Base-by-base conservation (phyloP, 441 rosid species). In the Gossypium trilobum region DNA sequence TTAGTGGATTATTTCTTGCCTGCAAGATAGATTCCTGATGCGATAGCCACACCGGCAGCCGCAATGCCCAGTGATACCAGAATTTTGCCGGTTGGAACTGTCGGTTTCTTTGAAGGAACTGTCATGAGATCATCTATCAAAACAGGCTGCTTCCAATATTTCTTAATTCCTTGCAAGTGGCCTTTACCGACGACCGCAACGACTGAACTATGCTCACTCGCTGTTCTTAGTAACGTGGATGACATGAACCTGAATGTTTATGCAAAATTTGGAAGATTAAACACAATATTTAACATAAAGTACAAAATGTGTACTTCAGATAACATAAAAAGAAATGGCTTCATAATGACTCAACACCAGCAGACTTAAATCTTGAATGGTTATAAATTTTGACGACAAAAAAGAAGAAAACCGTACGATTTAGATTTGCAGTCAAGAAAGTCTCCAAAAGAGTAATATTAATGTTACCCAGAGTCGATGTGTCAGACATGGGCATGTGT, bases 111-210 rank as follows among this genome's bases (percentile, higher is more conserved):
- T 0, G 75, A 68, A 10, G 97, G 99, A 77, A 88, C 74, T 73
- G 80, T 84, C 86, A 87, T 69, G 44, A 92, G 93, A 77, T 92
- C 91, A 23, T 67, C 77, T 73, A 86, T 91, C 85, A 22, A 62
- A 71, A 95, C 82, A 73, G 91, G 89, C 74, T 91, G 93, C 82
- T 85, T 78, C 99, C 97, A 92, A 23, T 91, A 77, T 81, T 84
- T 86, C 82, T 81, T 86, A 71, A 95, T 95, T 78, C 97, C 99
- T 67, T 85, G 84, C 75, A 95, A 82, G 79, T 95, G 99, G 4
- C 97, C 97, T 86, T 86, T 95, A 55, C 99, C 97, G 17, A 95
- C 92, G 27, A 94, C 97, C 31, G 95, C 97, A 44, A 92, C 97
- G 0, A 94, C 96, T 67, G 87, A 84, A 68, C 82, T 73, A 71